Evolutionary conservation across 768 basidiomycete genomes (phyloP), one percentile per base, ranked within the genome.

Genomic region (Fistulinella prunicolor): DNA sequence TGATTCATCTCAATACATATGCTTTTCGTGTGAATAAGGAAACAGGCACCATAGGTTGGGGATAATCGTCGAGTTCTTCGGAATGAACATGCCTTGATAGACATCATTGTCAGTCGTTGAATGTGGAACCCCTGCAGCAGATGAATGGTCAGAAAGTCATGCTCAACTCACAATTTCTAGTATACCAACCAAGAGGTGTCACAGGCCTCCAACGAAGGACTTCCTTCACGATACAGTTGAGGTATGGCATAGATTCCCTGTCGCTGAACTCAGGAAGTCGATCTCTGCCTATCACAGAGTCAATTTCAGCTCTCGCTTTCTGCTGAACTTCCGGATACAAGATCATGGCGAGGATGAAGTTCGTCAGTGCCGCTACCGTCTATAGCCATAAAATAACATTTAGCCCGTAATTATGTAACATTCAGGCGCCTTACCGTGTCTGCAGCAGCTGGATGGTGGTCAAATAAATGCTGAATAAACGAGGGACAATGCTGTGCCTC

Each of bases 171-270:
- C n/a, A n/a, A n/a, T n/a, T n/a, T n/a, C n/a, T n/a, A n/a, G n/a
- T n/a, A n/a, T 8, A 36, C 35, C 16, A 9, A 45, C 36, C 35
- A 19, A 45, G 24, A 9, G 44, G 44, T 17, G 32, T 37, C 14
- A 36, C 23, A 17, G 44, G 44, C 23, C 19, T 38, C 44, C 44
- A 45, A 19, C 44, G 35, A 6, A 38, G 17, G 3, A 58, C 46
- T 46, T 71, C 70, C n/a, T 58, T 61, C 1, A 54, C 6, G 24
- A 51, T 28, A 19, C 43, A 44, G 8, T 54, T 35, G 2, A 51
- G 16, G 23, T 47, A 54, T 22, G 53, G 40, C 26, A 36, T 29
- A 13, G 35, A 41, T 8, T 34, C 20, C 7, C 53, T 29, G 40
- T 54, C 53, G 14, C 21, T 34, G 24, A 54, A 46, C 6, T 24